These are phyloP conservation scores for Malassezia furfur DNA, from an alignment of 1,284 basidiomycete genomes.

Conservation along the genomic window DNA sequence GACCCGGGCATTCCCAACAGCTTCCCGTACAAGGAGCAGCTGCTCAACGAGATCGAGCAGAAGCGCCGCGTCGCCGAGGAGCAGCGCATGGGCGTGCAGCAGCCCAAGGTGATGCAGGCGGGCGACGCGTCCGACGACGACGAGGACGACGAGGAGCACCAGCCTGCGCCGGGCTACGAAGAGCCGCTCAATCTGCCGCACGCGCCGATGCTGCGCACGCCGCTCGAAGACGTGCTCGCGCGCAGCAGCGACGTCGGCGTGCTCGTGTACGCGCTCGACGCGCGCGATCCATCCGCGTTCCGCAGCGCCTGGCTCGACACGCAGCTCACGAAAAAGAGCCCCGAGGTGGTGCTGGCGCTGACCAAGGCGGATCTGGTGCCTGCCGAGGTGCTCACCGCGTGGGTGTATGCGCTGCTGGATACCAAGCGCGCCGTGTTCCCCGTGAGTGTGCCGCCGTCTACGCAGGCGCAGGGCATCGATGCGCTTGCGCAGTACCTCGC, in stretches of 20 bases:
- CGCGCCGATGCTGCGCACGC: constrained; percentile 17
- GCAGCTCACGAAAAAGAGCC: constrained; percentile 17
- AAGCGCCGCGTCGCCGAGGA: constrained; percentile 27
- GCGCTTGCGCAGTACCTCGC: constrained; percentile 19
- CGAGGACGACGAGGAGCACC: constrained; percentile 20
- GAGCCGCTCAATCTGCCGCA: constrained; percentile 4
- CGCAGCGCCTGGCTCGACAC: constrained; percentile 32
- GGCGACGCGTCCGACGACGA: constrained; percentile 20
- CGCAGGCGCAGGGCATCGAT: constrained; percentile 23
- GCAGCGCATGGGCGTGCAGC: constrained; percentile 18
- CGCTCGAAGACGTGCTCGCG: constrained; percentile 21
- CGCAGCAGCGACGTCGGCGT: constrained; percentile 23
- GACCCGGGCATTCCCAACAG: constrained; percentile 95
- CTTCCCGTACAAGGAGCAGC: constrained; percentile 93
- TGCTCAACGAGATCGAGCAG: constrained; percentile 64
- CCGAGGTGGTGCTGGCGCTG: constrained; percentile 25
- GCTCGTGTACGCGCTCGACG: constrained; percentile 31
- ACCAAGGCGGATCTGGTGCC: constrained; percentile 38
- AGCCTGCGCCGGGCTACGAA: constrained; percentile 5
- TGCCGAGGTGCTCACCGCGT: constrained; percentile 29
- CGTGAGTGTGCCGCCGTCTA: constrained; percentile 17
- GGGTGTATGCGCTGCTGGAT: constrained; percentile 24
- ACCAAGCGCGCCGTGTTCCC: constrained; percentile 25
- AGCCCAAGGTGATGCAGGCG: neutral
- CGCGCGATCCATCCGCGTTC: constrained; percentile 36